Base-by-base conservation (phyloP, 257 asterid species). In the Henckelia pumila region DNA sequence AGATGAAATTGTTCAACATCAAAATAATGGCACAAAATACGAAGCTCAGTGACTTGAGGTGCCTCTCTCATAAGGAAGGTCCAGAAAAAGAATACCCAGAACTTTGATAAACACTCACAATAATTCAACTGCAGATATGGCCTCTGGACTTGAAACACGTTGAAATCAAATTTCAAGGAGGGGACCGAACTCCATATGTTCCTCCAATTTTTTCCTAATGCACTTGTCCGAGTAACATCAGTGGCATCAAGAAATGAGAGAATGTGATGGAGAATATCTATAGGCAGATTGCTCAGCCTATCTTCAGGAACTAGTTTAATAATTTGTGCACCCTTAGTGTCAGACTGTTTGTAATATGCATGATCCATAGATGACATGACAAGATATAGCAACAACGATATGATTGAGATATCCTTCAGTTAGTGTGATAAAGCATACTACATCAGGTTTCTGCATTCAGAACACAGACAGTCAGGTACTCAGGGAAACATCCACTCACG, bases 371-470 rank as follows among this genome's bases (percentile, higher is more conserved):
- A 17, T 24, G 29, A 40, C 20, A 28, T 32, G 57, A 35, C 20
- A 53, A 66, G 58, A 44, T 71, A 37, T 33, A 63, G 61, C 53
- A 60, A 52, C 40, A 61, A 67, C 33, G 55, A 17, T 14, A 47
- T 47, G 55, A 20, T 47, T 16, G 55, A 47, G 14, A 47, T 47
- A 47, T 14, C 20, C 55, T 47, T 47, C 19, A 47, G 5, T 16
- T 47, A 47, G 6, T 47, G 20, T 21, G 3, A 47, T 4, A 35
- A 30, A 70, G 68, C 70, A 71, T 68, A 75, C 64, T 49, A 70
- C 73, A 64, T 69, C 55, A 75, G 70, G 73, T 75, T 72, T 76
- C 76, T 81, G 83, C 55, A 47, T 47, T 47, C 53, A 16, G 53
- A 47, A 47, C 4, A 47, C 0, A 47, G 1, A 47, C 20, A 5